Evolutionary conservation across 2,329 filamentous ascomycete species (phyloP), one percentile per base, ranked within the genome.

Genomic region (Ceratocystis harringtonii): DNA sequence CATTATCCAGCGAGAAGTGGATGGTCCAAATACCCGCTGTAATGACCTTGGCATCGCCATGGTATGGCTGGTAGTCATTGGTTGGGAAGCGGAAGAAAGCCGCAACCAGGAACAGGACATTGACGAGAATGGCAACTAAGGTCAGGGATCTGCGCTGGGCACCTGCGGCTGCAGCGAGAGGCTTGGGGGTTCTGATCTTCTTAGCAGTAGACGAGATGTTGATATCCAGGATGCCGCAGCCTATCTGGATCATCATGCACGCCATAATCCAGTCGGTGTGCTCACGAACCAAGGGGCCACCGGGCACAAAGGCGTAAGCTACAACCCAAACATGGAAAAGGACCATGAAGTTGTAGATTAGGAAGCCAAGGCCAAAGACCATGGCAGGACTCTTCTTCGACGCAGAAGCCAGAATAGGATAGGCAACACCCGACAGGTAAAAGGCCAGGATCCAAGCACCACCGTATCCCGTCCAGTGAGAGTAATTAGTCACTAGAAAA

Each of bases 311-410:
- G 12, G 94, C 94, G 72, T 99, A 99, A 1, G 94, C 94, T 10
- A 99, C 94, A 44, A 96, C 89, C 94, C 94, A 99, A 65, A 96
- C 91, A 72, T 97, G 92, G 79, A 96, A 96, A n/a, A 99, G 82
- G 3, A 96, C 87, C 77, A 97, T 78, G 71, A 97, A 81, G 75
- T 97, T 96, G 79, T 97, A 99, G 61, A 95, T 75, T 63, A 96
- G 77, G 77, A 96, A 96, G 3, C 89, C 92, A 15, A 95, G 73
- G 2, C 92, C 94, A 73, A 99, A 99, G 0, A 89, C 90, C 30
- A 81, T 80, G 4, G 85, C 89, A 0, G 91, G 91, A 63, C 80
- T 87, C 73, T 89, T 88, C 72, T 86, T 86, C 30, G 89, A 82
- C 30, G 90, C 91, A 63, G 88, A 87, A 15, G 80, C 79, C 68